Evolutionary conservation across 2,329 filamentous ascomycete genomes (phyloP).

Genomic region (Ophiostoma novo-ulmi): DNA sequence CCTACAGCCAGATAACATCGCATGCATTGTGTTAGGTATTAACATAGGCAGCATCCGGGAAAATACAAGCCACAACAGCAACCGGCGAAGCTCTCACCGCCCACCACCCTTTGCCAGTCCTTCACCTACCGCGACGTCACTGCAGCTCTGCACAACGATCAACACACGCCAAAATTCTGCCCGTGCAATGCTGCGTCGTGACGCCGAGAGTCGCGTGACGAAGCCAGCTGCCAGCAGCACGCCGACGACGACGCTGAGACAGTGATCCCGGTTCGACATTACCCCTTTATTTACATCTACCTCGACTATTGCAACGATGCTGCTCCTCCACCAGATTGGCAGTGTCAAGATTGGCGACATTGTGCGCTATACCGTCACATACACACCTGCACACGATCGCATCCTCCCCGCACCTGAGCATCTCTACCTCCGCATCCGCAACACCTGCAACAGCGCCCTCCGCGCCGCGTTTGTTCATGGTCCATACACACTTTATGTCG

Average conservation of each 20-base stretch:
- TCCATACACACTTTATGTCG: constrained; percentile 83
- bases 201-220: constrained; percentile 21
- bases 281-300: neutral
- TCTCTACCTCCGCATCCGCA: constrained; percentile 83
- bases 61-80: too few relatives aligned
- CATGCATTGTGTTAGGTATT: neutral
- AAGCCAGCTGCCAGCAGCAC: constrained; percentile 16
- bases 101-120: neutral
- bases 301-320: constrained; percentile 53
- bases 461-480: constrained; percentile 95
- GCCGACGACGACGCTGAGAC: constrained; percentile 6
- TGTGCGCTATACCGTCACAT: constrained; percentile 85
- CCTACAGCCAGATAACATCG: neutral
- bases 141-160: neutral
- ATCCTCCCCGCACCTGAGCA: constrained; percentile 79
- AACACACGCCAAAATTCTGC: neutral
- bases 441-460: constrained; percentile 82
- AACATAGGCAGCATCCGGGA: neutral
- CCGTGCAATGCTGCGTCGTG: constrained; percentile 20
- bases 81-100: neutral
- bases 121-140: neutral
- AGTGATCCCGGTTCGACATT: neutral
- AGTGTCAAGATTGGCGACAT: constrained; percentile 93
- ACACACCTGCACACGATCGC: constrained; percentile 81
- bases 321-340: constrained; percentile 85